phyloP scores from a whole-genome alignment of 2,329 filamentous ascomycete genomes.

The Parastagonospora nodorum region DNA sequence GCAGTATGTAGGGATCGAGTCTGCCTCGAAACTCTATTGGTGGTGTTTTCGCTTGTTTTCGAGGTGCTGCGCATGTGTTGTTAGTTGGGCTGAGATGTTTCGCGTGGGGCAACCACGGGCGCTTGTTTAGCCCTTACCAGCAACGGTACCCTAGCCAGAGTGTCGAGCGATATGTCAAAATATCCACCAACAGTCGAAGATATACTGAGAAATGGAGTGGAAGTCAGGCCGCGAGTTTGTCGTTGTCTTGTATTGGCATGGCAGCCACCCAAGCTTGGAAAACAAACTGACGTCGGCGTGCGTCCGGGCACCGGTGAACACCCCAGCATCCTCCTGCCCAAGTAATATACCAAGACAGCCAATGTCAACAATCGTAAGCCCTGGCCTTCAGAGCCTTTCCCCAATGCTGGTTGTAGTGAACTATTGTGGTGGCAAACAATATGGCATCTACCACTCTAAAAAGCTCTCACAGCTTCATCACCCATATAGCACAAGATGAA shows the following conservation, averaged over 20 bases:
- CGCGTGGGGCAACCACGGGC: conserved; percentile 18
- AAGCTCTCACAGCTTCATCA: not conserved
- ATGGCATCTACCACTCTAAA: too few species aligned
- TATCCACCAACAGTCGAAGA: too few species aligned
- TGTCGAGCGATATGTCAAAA: too few species aligned
- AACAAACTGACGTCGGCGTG: conserved; percentile 19
- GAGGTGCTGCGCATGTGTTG: conserved; percentile 20
- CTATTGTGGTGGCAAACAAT: too few species aligned
- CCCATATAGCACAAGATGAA: not conserved
- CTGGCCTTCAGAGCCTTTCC: too few species aligned
- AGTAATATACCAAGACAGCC: too few species aligned
- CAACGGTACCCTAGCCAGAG: conserved; percentile 7
- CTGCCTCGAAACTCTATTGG: conserved; percentile 19
- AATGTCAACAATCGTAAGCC: too few species aligned
- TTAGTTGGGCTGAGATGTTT: conserved; percentile 23
- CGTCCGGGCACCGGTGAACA: conserved; percentile 13
- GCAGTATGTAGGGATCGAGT: conserved; percentile 8
- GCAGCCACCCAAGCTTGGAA: not conserved
- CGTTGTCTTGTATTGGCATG: not conserved
- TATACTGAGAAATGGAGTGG: too few species aligned
- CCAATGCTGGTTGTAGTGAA: too few species aligned
- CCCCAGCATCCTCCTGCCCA: conserved; percentile 1
- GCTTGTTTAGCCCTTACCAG: conserved; percentile 11
- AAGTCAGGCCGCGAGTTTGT: too few species aligned
- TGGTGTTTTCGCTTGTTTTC: conserved; percentile 13